Base-by-base conservation (phyloP, 345 rosid species). In the Murraya paniculata region DNA sequence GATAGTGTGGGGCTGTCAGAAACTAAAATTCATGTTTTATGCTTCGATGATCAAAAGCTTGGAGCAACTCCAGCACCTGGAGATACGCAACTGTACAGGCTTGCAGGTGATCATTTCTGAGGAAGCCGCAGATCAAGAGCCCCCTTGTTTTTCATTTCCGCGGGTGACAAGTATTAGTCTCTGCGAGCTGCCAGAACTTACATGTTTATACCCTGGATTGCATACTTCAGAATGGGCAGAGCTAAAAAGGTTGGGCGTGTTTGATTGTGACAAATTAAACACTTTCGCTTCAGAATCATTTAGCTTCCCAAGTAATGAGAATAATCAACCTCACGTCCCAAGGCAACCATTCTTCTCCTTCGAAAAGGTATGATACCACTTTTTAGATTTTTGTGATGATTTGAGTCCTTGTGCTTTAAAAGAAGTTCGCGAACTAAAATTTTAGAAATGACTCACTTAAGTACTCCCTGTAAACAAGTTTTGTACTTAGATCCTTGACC, bases 151-250 rank as follows among this genome's bases (percentile, higher is more conserved):
- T 36, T 24, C 22, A 50, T 80, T 86, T 76, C 84, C 81, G 28
- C 30, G 66, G 30, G n/a, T 84, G 14, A 50, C n/a, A 30, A 18
- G 1, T 30, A 21, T 81, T 4, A 2, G 3, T 0, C 80, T 87
- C 13, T 11, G 6, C 28, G 0, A 2, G 0, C 30, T 82, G 4
- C 38, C 73, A 4, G 24, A 81, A 9, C 78, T 86, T n/a, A 57
- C 24, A n/a, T 62, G 60, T 5, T 80, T 86, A 75, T 82, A 76
- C 25, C 79, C 74, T 0, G 79, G 85, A 28, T 6, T 18, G 18
- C 81, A 80, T 45, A 58, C 81, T 21, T 5, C 48, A 2, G 80
- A 80, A 19, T 84, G 82, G 69, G 81, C 84, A 21, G 22, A 1
- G 55, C 61, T 86, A 9, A 72, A 60, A 39, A 39, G 2, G 45